Evolutionary conservation across 2,329 filamentous ascomycete species (phyloP), one percentile per base, ranked within the genome.

Genomic region (Penicillium corylophilum): DNA sequence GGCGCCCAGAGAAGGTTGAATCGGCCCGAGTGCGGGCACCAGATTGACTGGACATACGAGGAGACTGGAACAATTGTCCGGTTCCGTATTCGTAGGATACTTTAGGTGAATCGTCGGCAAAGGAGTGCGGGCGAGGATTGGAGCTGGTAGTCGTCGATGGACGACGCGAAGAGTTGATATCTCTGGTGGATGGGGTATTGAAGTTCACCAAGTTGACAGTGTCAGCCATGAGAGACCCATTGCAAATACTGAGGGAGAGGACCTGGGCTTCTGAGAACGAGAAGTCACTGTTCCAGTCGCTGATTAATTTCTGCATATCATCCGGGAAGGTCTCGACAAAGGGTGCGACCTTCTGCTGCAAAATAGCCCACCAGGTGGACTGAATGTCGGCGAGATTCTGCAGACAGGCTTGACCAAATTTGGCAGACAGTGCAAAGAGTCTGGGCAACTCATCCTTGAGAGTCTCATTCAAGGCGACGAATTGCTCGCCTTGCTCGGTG

Each of bases 371-470:
- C 93, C 93, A 99, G 44, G 83, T 80, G 16, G 84, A 81, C 71
- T 96, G 92, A 41, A 95, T 86, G 57, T 88, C 85, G 60, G 96
- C 84, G 64, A 97, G 90, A 63, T 90, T 91, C 51, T 82, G 83
- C 39, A 96, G 79, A 63, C 90, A 93, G 22, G 88, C 86, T 63
- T 91, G 89, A 63, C 94, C 90, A 55, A 96, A 78, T 63, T 86
- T 88, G 55, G 90, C 89, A 1, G 93, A 96, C 57, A 94, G 75
- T 7, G 77, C 74, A 46, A 94, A 95, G 15, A 99, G 80, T 67
- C 86, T 86, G 1, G 93, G 93, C 42, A 99, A 80, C 68, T 97
- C 93, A 60, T 93, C 88, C 72, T 96, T 96, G 53, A 97, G 79
- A 0, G 93, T 90, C 56, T 96, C 90, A 66, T 97, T 97, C 53